phyloP scores from a whole-genome alignment of 176 grass and related monocot species.

The Oropetium thomaeum region DNA sequence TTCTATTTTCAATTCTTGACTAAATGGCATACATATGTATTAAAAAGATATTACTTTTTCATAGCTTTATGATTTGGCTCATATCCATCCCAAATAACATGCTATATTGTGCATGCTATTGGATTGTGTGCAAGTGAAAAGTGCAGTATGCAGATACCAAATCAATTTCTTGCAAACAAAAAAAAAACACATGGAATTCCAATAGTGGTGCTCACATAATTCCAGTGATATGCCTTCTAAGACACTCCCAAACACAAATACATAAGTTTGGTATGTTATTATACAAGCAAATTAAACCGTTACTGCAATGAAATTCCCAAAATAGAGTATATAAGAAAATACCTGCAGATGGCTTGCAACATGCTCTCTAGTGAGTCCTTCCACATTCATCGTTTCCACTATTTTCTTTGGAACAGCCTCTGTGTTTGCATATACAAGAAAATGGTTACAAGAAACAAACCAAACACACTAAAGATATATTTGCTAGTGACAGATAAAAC shows the following conservation, averaged over 20 bases:
- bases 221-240: not conserved
- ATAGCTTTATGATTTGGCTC: not conserved
- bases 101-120: not conserved
- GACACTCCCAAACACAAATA: not conserved
- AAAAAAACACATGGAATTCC: no score
- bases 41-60: not conserved
- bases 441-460: not conserved
- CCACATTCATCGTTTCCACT: constrained; percentile 56
- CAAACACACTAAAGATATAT: not conserved
- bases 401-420: constrained; percentile 70
- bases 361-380: constrained; percentile 53
- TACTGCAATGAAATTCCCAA: not conserved
- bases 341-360: constrained; percentile 80
- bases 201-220: not conserved
- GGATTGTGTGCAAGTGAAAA: not conserved
- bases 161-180: no score
- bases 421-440: constrained; percentile 21
- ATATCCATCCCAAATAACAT: not conserved
- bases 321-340: not conserved
- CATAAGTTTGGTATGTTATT: not conserved
- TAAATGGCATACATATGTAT: not conserved
- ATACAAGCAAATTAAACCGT: not conserved
- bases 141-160: not conserved
- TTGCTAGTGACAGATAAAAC: not conserved
- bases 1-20: not conserved